phyloP scores from a whole-genome alignment of 2,329 filamentous ascomycete genomes.

The Ophiostoma tasmaniense region DNA sequence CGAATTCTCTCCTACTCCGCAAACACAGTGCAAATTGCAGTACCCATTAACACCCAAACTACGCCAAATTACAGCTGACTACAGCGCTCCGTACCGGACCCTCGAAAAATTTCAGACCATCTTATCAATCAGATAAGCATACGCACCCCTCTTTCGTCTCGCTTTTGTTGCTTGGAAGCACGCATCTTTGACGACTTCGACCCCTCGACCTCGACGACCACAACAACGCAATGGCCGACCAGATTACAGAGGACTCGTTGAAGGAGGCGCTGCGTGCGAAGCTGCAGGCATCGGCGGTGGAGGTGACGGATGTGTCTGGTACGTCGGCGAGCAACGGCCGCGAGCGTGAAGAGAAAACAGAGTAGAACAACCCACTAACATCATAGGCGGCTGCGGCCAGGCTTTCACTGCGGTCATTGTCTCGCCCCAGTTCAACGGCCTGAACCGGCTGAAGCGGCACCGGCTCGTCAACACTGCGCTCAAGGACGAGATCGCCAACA shows the following conservation, averaged over 20 bases:
- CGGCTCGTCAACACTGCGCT: conserved; percentile 75
- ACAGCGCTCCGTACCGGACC: conserved; percentile 6
- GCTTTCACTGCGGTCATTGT: conserved; percentile 53
- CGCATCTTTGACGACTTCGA: neutral
- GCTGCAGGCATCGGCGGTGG: conserved; percentile 68
- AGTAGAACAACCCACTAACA: neutral
- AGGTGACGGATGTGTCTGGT: conserved; percentile 92
- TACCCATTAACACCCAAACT: neutral
- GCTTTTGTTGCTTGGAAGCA: neutral
- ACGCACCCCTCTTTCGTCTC: neutral
- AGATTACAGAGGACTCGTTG: conserved; percentile 64
- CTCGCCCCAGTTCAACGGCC: conserved; percentile 59
- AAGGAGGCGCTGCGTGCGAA: conserved; percentile 59
- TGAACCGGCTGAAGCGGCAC: conserved; percentile 73
- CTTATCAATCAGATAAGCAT: conserved; percentile 21
- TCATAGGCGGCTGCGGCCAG: conserved; percentile 51
- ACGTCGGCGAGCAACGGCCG: conserved; percentile 22
- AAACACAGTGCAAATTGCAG: neutral
- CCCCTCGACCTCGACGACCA: neutral
- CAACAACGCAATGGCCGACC: conserved; percentile 38
- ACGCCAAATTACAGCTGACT: neutral
- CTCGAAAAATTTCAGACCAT: neutral
- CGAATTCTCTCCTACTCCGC: too few species aligned
- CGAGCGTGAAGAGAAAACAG: neutral
- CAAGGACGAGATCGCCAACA: conserved; percentile 79